Percentiles rank a stretch among this genome's conserved stretches.
phyloP scores from a whole-genome alignment of 2,329 filamentous ascomycete species.

The Decorospora gaudefroyi region DNA sequence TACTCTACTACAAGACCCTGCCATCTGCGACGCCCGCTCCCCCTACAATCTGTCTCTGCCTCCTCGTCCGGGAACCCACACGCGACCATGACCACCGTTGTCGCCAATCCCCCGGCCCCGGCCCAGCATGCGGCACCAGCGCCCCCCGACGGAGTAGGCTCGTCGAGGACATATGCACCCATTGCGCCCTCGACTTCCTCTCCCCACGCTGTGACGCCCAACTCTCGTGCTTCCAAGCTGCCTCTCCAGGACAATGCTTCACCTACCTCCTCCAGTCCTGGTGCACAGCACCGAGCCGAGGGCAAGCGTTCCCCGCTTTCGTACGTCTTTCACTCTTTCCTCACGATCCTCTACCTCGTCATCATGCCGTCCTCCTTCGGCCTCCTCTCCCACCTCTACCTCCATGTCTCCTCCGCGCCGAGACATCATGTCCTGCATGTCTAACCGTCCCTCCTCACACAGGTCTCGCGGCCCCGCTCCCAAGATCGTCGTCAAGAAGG shows the following conservation, averaged over 20 bases:
- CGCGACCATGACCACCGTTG: conserved; percentile 53
- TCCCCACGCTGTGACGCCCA: conserved; percentile 47
- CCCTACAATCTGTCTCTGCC: conserved; percentile 40
- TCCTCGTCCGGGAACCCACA: conserved; percentile 22
- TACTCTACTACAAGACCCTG: conserved; percentile 40
- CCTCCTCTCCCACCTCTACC: conserved; percentile 26
- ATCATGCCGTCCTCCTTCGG: conserved; percentile 32
- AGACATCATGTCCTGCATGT: conserved; percentile 29
- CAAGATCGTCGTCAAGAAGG: conserved; percentile 95
- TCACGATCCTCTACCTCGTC: conserved; percentile 32
- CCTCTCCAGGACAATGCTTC: conserved; percentile 46
- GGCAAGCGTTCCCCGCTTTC: conserved; percentile 60
- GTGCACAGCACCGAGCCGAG: conserved; percentile 48
- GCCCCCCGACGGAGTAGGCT: conserved; percentile 44
- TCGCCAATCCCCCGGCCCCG: conserved; percentile 51
- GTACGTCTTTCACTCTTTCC: conserved; percentile 49
- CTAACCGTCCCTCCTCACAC: conserved; percentile 50
- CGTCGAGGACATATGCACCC: conserved; percentile 51
- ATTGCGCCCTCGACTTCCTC: conserved; percentile 51
- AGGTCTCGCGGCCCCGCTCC: conserved; percentile 63
- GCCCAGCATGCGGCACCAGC: conserved; percentile 47
- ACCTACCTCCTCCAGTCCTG: conserved; percentile 48
- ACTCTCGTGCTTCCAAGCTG: conserved; percentile 43
- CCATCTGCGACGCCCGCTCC: conserved; percentile 35
- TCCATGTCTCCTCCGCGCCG: conserved; percentile 37